These are phyloP conservation scores for Myrica gale DNA, from an alignment of 306 rosid genomes.

Conservation along the genomic window DNA sequence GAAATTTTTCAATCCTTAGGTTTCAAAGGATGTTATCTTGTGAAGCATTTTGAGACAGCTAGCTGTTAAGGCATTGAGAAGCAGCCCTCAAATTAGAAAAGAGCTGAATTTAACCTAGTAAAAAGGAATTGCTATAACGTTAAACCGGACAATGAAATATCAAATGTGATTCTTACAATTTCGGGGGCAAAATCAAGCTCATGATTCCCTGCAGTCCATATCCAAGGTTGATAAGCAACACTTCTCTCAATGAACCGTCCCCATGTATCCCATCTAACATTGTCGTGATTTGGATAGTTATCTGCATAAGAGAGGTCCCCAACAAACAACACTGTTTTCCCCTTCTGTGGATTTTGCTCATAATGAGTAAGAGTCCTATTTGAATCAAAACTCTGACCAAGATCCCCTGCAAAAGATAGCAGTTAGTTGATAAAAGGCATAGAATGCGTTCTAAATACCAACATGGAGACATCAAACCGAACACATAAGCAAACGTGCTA, in stretches of 20 bases:
- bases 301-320: constrained; percentile 94
- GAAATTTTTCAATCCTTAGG: no score
- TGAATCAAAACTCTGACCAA: constrained; percentile 89
- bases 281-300: constrained; percentile 61
- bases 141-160: not conserved
- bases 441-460: not conserved
- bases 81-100: no score
- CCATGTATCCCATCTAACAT: constrained; percentile 84
- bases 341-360: constrained; percentile 56
- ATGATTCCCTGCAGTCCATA: constrained; percentile 94
- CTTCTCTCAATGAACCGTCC: constrained; percentile 85
- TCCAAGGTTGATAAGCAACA: constrained; percentile 94
- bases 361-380: constrained; percentile 73
- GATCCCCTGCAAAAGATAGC: constrained; percentile 57
- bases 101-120: no score
- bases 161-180: constrained; percentile 45
- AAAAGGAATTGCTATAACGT: not conserved
- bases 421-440: constrained; percentile 1
- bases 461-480: not conserved
- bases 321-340: constrained; percentile 61
- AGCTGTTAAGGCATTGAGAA: no score
- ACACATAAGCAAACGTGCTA: not conserved
- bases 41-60: no score
- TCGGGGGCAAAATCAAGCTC: constrained; percentile 74
- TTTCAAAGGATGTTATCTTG: no score